Conservation (phyloP, 202 grass and related monocot species). For the Cymbopogon flexuosus region DNA sequence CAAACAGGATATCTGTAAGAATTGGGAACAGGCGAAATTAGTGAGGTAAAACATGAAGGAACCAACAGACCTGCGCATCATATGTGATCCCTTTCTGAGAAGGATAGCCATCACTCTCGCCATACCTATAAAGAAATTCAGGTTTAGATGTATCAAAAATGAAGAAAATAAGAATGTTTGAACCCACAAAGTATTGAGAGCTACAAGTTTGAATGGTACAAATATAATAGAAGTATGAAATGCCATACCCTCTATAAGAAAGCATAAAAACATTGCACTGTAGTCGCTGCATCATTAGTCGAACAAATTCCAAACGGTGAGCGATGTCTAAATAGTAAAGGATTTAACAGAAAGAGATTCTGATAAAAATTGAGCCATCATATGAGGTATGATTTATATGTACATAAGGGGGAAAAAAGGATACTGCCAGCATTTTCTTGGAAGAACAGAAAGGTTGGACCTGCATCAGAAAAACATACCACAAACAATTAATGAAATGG, state of each 20-base stretch:
- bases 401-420: constrained; percentile 7
- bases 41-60: constrained; percentile 26
- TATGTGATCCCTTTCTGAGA: constrained; percentile 92
- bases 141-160: constrained; percentile 9
- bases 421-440: constrained; percentile 97
- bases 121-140: constrained; percentile 60
- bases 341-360: constrained; percentile 28
- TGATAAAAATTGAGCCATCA: not conserved
- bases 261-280: constrained; percentile 99
- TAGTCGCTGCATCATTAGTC: constrained; percentile 79
- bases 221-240: constrained; percentile 30
- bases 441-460: constrained; percentile 95
- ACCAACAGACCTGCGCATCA: constrained; percentile 82
- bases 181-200: not conserved
- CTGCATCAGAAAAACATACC: constrained; percentile 54
- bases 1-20: constrained; percentile 32
- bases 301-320: constrained; percentile 92
- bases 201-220: constrained; percentile 8
- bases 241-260: constrained; percentile 94
- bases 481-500: constrained; percentile 26
- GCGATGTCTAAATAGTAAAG: constrained; percentile 91
- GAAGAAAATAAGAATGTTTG: constrained; percentile 23
- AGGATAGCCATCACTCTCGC: constrained; percentile 90
- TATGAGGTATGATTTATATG: constrained; percentile 15
- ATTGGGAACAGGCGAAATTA: constrained; percentile 1